Evolutionary conservation across 192 early-diverging fungal species (phyloP).

Genomic region (Coemansia sp.): DNA sequence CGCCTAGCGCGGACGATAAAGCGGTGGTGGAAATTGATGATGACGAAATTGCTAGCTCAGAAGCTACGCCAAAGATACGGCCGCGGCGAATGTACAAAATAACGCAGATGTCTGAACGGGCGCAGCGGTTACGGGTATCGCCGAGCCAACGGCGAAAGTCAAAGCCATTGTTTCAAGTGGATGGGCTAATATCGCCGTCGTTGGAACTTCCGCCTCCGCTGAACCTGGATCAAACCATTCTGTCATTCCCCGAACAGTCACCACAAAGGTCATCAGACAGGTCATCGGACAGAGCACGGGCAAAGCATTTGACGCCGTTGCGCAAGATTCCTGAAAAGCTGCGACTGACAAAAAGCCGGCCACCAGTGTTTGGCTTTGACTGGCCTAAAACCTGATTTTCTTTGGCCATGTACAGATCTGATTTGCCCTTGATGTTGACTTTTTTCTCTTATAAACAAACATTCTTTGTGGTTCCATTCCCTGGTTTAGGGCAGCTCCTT

Average conservation of each 20-base stretch:
- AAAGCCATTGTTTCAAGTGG: constrained; percentile 4
- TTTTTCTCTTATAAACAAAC: not conserved
- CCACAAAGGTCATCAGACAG: not conserved
- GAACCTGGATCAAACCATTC: constrained; percentile 16
- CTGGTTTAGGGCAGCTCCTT: not conserved
- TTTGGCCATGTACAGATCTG: not conserved
- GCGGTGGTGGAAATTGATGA: not conserved
- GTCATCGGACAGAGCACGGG: not conserved
- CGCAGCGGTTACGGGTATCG: constrained; percentile 21
- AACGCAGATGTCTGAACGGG: constrained; percentile 20
- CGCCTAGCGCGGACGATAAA: not conserved
- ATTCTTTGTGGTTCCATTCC: not conserved
- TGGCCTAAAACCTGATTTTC: not conserved
- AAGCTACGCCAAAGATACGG: not conserved
- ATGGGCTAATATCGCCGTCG: not conserved
- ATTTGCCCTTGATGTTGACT: not conserved
- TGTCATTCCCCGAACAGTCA: constrained; percentile 8
- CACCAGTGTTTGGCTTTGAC: not conserved
- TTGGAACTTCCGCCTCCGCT: constrained; percentile 17
- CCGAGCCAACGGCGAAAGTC: constrained; percentile 7
- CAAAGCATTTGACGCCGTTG: not conserved
- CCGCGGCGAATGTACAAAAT: constrained; percentile 16
- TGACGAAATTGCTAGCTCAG: not conserved
- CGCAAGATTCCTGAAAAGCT: not conserved
- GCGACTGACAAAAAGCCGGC: not conserved